phyloP scores from a whole-genome alignment of 140 eudicot genomes.

The Erigeron philadelphicus region DNA sequence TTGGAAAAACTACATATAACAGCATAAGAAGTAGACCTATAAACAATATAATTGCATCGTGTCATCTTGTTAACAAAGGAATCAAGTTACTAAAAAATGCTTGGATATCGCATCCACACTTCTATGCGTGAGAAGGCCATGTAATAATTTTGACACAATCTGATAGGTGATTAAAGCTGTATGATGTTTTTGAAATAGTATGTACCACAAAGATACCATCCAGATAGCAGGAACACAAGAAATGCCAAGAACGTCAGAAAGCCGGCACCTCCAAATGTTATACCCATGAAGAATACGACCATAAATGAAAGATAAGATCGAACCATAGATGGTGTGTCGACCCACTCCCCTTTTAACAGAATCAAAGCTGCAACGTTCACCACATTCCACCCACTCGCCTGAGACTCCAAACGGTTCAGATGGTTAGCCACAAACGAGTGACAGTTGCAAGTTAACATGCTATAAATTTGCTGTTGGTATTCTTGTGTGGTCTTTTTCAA shows the following conservation, averaged over 20 bases:
- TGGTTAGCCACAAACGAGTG: constrained; percentile 96
- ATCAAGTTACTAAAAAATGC: constrained; percentile 5
- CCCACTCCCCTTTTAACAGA: constrained; percentile 76
- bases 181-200: constrained; percentile 69
- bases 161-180: constrained; percentile 35
- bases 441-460: constrained; percentile 81
- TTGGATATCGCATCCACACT: neutral
- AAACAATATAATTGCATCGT: constrained; percentile 19
- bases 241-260: constrained; percentile 64
- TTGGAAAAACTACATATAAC: constrained; percentile 12
- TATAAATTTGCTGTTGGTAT: constrained; percentile 76
- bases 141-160: constrained; percentile 12
- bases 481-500: constrained; percentile 66
- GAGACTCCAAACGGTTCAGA: constrained; percentile 65
- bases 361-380: constrained; percentile 75
- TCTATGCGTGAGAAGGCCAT: constrained; percentile 2
- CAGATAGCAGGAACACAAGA: constrained; percentile 47
- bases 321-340: constrained; percentile 46
- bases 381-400: constrained; percentile 77
- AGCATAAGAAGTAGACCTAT: constrained; percentile 15
- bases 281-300: constrained; percentile 48
- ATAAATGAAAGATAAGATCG: constrained; percentile 58
- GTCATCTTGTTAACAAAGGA: constrained; percentile 14
- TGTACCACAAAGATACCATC: constrained; percentile 90
- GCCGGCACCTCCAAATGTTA: constrained; percentile 63